phyloP scores from a whole-genome alignment of 805 yeast species.

The Barnettozyma wickerhamii region DNA sequence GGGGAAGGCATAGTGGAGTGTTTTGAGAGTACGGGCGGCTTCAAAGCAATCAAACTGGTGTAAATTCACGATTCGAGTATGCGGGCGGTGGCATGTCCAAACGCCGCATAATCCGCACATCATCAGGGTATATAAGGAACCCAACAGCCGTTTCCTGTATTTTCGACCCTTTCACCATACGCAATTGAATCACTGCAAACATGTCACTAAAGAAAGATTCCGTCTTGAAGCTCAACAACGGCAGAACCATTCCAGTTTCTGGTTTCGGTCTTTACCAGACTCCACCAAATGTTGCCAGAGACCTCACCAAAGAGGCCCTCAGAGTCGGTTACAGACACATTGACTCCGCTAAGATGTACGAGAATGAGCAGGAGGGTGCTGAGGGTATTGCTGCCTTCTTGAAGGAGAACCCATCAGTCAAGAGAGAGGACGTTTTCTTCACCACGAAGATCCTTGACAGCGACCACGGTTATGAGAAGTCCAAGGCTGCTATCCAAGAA shows the following conservation, averaged over 20 bases:
- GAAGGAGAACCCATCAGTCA: constrained; percentile 16
- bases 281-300: constrained; percentile 18
- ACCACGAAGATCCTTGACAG: constrained; percentile 20
- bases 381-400: constrained; percentile 21
- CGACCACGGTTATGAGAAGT: constrained; percentile 12
- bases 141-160: background rate
- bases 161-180: background rate
- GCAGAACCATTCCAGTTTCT: constrained; percentile 20
- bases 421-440: constrained; percentile 22
- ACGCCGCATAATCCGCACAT: background rate
- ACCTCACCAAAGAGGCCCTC: constrained; percentile 20
- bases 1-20: constrained; percentile 52
- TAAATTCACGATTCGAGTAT: background rate
- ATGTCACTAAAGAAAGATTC: constrained; percentile 15
- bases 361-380: constrained; percentile 20
- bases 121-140: background rate
- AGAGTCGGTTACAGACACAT: constrained; percentile 24
- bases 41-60: constrained; percentile 2
- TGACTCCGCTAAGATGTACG: constrained; percentile 20
- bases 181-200: background rate
- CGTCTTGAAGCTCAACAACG: constrained; percentile 17
- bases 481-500: constrained; percentile 39
- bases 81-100: background rate
- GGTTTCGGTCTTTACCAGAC: constrained; percentile 24
- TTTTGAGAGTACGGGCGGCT: constrained; percentile 48